phyloP scores from a whole-genome alignment of 169 alveolate species.

The Cryptosporidium sp. region DNA sequence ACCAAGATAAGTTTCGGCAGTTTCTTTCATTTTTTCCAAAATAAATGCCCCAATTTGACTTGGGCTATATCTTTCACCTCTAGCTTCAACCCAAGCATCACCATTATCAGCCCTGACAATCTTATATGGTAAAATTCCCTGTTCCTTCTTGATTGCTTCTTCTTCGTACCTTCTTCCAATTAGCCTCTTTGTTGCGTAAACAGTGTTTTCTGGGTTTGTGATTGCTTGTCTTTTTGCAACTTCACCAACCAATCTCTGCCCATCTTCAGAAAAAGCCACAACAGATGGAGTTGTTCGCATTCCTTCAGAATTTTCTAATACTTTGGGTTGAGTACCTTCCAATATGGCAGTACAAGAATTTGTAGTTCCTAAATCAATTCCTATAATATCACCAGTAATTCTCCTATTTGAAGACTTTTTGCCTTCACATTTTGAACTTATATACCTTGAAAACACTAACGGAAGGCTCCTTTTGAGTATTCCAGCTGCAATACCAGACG shows the following conservation, averaged over 20 bases:
- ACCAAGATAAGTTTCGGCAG: conserved; percentile 96
- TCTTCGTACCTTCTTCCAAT: conserved; percentile 97
- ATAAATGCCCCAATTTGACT: conserved; percentile 97
- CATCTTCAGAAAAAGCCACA: conserved; percentile 97
- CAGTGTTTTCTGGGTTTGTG: conserved; percentile 96
- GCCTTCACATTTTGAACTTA: conserved; percentile 43
- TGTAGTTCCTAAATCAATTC: conserved; percentile 99
- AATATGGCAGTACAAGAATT: conserved; percentile 98
- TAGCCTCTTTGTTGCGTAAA: conserved; percentile 95
- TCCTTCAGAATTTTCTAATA: conserved; percentile 96
- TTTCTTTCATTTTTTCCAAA: conserved; percentile 95
- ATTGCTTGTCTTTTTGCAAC: conserved; percentile 98
- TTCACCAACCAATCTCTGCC: conserved; percentile 95
- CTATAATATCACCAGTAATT: conserved; percentile 92
- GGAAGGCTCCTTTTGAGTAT: conserved; percentile 42
- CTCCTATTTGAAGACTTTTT: conserved; percentile 58
- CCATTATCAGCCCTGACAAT: conserved; percentile 96
- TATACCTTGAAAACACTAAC: conserved; percentile 35
- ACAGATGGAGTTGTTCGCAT: conserved; percentile 98
- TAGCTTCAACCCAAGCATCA: conserved; percentile 98
- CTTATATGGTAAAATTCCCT: conserved; percentile 95
- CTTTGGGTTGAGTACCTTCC: conserved; percentile 97
- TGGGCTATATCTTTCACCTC: conserved; percentile 95
- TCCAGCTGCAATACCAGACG: conserved; percentile 5
- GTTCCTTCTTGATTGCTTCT: conserved; percentile 96